These are phyloP conservation scores for Myxozyma sirexii DNA, from an alignment of 805 yeast genomes.

Conservation along the genomic window DNA sequence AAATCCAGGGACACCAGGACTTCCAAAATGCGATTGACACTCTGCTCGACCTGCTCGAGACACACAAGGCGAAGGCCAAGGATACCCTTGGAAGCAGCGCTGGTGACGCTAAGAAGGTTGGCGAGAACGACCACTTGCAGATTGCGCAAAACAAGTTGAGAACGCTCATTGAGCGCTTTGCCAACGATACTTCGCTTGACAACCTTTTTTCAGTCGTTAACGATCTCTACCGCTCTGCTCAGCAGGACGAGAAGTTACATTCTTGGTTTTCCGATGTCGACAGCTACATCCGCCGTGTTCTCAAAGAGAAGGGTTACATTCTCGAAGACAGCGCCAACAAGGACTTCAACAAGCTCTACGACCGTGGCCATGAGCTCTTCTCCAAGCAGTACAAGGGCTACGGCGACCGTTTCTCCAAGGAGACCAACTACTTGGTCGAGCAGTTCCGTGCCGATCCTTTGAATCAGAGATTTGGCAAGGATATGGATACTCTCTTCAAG, in stretches of 20 bases:
- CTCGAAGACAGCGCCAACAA: conserved; percentile 15
- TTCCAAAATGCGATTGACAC: conserved; percentile 31
- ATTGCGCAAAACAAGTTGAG: conserved; percentile 18
- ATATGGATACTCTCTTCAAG: conserved; percentile 7
- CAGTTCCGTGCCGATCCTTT: conserved; percentile 26
- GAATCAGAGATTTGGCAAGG: conserved; percentile 17
- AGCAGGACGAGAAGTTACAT: conserved; percentile 27
- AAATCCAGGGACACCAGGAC: conserved; percentile 32
- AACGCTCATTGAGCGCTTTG: conserved; percentile 30
- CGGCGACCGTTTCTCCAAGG: conserved; percentile 22
- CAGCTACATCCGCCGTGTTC: conserved; percentile 17
- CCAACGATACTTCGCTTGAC: conserved; percentile 29
- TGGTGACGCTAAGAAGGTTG: conserved; percentile 6
- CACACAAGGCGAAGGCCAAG: conserved; percentile 1
- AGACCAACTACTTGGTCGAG: conserved; percentile 11
- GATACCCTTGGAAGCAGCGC: background rate
- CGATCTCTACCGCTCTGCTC: conserved; percentile 26
- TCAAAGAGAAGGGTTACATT: conserved; percentile 29
- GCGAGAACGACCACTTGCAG: conserved; percentile 21
- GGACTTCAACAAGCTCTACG: conserved; percentile 21
- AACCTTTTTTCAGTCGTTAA: conserved; percentile 14
- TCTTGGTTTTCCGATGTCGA: conserved; percentile 24
- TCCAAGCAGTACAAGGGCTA: conserved; percentile 16
- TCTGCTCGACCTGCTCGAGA: conserved; percentile 26
- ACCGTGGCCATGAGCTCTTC: conserved; percentile 22